Percentiles rank a stretch among this genome's conserved stretches.
These are phyloP conservation scores for Phytophthora multivora DNA, from an alignment of 352 stramenopile species.

Conservation along the genomic window DNA sequence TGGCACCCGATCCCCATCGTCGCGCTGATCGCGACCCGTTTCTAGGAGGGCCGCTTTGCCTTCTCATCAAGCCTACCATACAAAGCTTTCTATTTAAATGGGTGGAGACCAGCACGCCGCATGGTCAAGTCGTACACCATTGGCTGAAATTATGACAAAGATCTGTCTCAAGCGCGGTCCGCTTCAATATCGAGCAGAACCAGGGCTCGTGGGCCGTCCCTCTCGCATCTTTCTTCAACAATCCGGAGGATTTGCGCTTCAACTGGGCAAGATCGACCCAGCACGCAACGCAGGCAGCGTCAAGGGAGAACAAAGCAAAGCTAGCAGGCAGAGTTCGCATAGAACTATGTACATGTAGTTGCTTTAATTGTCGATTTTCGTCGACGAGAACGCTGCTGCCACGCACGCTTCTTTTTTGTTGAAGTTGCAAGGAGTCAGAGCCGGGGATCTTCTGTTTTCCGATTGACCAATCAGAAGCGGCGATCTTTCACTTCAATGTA, in stretches of 20 bases:
- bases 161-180: constrained; percentile 27
- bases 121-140: not conserved
- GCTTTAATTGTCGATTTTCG: not conserved
- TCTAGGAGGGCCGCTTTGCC: not conserved
- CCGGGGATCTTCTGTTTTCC: constrained; percentile 22
- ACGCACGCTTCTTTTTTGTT: constrained; percentile 61
- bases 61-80: constrained; percentile 12
- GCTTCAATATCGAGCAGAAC: constrained; percentile 52
- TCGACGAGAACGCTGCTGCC: not conserved
- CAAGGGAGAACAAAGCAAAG: not conserved
- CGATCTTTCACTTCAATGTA: constrained; percentile 62
- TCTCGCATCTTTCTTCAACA: constrained; percentile 33
- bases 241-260: constrained; percentile 13
- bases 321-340: no score
- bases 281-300: no score
- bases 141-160: constrained; percentile 17
- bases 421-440: constrained; percentile 54
- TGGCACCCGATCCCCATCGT: constrained; percentile 24
- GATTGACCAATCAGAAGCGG: constrained; percentile 28
- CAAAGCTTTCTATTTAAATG: constrained; percentile 13
- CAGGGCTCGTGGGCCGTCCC: not conserved
- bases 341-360: no score
- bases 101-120: constrained; percentile 17
- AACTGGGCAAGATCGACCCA: constrained; percentile 2
- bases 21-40: constrained; percentile 20